phyloP scores from a whole-genome alignment of 495 filamentous ascomycete species.

The Penicillium psychrofluorescens region DNA sequence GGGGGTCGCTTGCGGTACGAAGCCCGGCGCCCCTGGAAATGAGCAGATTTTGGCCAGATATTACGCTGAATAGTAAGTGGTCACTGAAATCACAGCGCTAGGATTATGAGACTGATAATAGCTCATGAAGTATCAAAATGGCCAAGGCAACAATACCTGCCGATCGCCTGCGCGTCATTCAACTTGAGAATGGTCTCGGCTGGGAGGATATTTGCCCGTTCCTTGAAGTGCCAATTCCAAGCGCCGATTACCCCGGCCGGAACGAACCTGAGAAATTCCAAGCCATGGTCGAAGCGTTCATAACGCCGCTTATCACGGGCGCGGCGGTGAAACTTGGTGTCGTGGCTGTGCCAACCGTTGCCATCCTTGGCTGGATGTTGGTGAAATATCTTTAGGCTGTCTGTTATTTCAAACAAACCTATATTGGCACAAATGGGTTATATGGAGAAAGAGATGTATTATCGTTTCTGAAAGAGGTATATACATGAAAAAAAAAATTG shows the following conservation, averaged over 20 bases:
- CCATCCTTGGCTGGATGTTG: conserved; percentile 5
- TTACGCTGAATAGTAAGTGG: conserved; percentile 16
- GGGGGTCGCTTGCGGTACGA: conserved; percentile 1
- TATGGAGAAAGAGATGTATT: no score
- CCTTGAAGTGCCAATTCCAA: conserved; percentile 12
- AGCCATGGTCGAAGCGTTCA: conserved; percentile 1
- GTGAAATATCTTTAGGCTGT: conserved; percentile 3
- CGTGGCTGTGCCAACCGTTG: conserved; percentile 4
- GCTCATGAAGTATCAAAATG: conserved; percentile 8
- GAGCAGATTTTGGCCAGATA: conserved; percentile 1
- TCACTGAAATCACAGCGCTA: neutral
- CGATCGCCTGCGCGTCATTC: conserved; percentile 11
- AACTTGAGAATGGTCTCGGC: conserved; percentile 13
- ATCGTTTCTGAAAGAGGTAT: no score
- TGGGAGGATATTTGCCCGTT: conserved; percentile 24
- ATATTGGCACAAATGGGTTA: no score
- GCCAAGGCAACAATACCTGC: conserved; percentile 14
- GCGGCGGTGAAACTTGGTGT: conserved; percentile 7
- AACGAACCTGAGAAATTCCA: conserved; percentile 21
- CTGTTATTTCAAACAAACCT: no score
- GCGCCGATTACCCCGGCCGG: conserved; percentile 13
- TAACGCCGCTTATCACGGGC: conserved; percentile 5
- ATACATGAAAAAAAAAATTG: no score
- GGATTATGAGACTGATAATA: neutral
- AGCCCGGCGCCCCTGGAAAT: conserved; percentile 1